Evolutionary conservation across 345 rosid genomes (phyloP), one percentile per base, ranked within the genome.

Genomic region (Brassica cretica): DNA sequence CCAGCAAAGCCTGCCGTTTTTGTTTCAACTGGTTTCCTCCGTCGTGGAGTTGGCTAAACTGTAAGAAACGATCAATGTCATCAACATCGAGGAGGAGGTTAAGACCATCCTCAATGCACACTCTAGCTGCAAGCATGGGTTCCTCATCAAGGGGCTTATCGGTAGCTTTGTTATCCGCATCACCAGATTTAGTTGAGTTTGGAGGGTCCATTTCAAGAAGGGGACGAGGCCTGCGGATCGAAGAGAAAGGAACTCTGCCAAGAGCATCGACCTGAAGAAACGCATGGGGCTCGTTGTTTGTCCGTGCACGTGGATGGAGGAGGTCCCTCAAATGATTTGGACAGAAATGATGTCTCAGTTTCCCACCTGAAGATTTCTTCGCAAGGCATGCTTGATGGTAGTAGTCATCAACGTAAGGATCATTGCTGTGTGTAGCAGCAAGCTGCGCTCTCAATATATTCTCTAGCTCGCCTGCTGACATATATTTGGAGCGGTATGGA

Each of bases 101-200:
- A 60, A 90, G 84, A 76, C 97, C 94, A 81, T 95, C 98, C 86
- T 95, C 98, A 60, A 93, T 91, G 27, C 88, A 82, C 63, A 95
- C 96, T 80, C 98, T 89, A 75, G 98, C 98, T 41, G 97, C 98
- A 85, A 93, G 98, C 96, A 95, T 83, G 0, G 99, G 98, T 75
- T 95, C 99, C 82, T 89, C 92, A 76, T 93, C 99, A 71, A 95
- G 84, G 66, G 99, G 96, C 85, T 86, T 93, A 86, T 86, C 97
- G 21, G 87, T 73, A 63, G 73, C 85, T 69, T 79, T 89, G 55
- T 85, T 87, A 68, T 94, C 95, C 10, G 76, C 61, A 70, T 41
- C 86, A 39, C 82, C 87, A 33, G 76, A 79, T 75, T 66, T 70
- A 67, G 88, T 67, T 66, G 92, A 85, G 76, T 82, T 86, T 53